Conservation (phyloP, 2,329 filamentous ascomycete genomes). For the Periconia digitata region DNA sequence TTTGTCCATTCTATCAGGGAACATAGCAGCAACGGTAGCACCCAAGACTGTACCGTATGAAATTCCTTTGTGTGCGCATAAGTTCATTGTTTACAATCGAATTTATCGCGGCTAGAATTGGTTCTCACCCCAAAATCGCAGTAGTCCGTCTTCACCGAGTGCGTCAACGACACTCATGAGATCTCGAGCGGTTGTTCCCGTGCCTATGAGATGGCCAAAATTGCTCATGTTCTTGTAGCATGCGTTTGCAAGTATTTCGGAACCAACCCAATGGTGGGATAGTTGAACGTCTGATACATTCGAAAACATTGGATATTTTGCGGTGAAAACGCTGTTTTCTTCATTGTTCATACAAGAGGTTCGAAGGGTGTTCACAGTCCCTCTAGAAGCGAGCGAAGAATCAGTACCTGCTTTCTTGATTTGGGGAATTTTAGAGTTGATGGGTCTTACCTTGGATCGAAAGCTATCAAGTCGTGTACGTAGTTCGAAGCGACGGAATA, state of each 20-base stretch:
- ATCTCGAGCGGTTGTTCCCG: constrained; percentile 31
- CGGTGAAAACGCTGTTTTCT: not conserved
- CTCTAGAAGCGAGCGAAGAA: not conserved
- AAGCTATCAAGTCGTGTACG: not conserved
- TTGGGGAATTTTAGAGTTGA: not conserved
- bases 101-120: not conserved
- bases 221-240: constrained; percentile 5
- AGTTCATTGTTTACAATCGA: not conserved
- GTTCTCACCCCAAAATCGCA: constrained; percentile 42
- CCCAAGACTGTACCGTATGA: constrained; percentile 51
- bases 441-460: not conserved
- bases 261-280: not conserved
- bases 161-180: constrained; percentile 28
- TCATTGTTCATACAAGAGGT: not conserved
- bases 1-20: constrained; percentile 38
- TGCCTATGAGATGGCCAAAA: constrained; percentile 12
- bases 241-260: constrained; percentile 10
- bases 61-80: not conserved
- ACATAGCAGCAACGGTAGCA: constrained; percentile 48
- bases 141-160: constrained; percentile 23
- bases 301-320: not conserved
- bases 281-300: constrained; percentile 1
- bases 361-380: not conserved
- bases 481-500: not conserved
- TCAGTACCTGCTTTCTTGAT: not conserved